Evolutionary conservation across 345 rosid genomes (phyloP).

Genomic region (Leavenworthia alabamica): DNA sequence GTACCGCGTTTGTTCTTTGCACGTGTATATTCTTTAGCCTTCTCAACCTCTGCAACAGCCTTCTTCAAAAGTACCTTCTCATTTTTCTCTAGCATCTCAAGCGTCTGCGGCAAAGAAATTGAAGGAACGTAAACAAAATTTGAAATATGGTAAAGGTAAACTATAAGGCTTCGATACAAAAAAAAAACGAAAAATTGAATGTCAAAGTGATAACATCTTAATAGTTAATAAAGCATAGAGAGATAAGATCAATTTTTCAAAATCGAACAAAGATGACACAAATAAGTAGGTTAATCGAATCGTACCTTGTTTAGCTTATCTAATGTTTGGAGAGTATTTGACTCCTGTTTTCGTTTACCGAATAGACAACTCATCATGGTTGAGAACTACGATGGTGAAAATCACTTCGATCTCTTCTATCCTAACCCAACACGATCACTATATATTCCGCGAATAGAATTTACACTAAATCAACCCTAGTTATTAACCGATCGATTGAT

Average conservation of each 20-base stretch:
- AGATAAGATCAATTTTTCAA: neutral
- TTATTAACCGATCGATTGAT: constrained; percentile 4
- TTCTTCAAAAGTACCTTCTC: constrained; percentile 77
- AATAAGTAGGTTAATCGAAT: neutral
- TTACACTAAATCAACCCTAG: neutral
- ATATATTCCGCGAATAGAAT: no score
- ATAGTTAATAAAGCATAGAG: neutral
- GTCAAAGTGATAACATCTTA: neutral
- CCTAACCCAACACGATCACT: constrained; percentile 3
- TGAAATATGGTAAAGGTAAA: neutral
- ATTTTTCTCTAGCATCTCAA: constrained; percentile 89
- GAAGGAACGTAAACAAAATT: neutral
- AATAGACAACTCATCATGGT: constrained; percentile 71
- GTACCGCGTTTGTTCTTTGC: constrained; percentile 66
- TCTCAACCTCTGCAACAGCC: constrained; percentile 63
- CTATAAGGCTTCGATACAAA: neutral
- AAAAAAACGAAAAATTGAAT: neutral
- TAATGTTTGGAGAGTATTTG: constrained; percentile 64
- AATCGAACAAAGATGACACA: neutral
- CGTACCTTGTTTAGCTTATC: constrained; percentile 68
- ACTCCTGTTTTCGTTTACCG: constrained; percentile 82
- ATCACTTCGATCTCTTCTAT: constrained; percentile 31
- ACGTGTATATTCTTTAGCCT: constrained; percentile 53
- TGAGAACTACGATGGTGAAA: constrained; percentile 13
- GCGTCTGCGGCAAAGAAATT: constrained; percentile 40